Base-by-base conservation (phyloP, 2,329 filamentous ascomycete genomes). In the Apiospora rasikravindrae region DNA sequence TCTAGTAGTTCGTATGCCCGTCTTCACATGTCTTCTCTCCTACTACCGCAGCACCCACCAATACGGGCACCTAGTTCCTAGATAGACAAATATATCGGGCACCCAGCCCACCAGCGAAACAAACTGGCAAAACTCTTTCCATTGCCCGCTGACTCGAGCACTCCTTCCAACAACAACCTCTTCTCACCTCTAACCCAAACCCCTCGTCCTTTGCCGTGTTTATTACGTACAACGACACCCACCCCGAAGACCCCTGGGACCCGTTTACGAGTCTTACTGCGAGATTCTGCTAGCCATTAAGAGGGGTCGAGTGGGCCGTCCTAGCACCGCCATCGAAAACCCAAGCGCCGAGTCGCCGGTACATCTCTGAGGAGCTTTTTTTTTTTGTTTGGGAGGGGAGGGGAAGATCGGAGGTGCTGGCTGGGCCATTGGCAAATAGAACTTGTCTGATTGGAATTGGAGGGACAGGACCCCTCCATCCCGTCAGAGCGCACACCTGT, bases 161-260 rank as follows among this genome's bases (percentile, higher is more conserved):
- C 22, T n/a, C 19, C 6, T 29, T 2, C n/a, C 29, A 64, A 40
- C 57, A 40, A 14, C 57, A 40, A 7, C 10, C 33, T 64, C 22
- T 64, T 64, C 57, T 64, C 57, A n/a, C n/a, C 57, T 64, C 57
- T 40, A 40, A n/a, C 33, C 53, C 33, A 6, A 64, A 64, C 57
- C 33, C 33, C 57, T 64, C 29, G 57, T 64, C 57, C 33, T 40
- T 10, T 33, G 19, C 57, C 57, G 57, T 64, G 57, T 64, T 33
- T 64, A 64, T 64, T 64, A 64, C 57, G 57, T 64, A 64, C 57
- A 64, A 64, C 57, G 19, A 40, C 57, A 64, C 33, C 57, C 57
- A 64, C 57, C 57, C 33, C n/a, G 33, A n/a, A 64, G 57, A 64
- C 57, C 57, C 57, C 57, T 64, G 57, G 57, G 57, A 64, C 57